Evolutionary conservation across 2,329 filamentous ascomycete genomes (phyloP), one percentile per base, ranked within the genome.

Genomic region (Stagonosporopsis chrysanthemi): DNA sequence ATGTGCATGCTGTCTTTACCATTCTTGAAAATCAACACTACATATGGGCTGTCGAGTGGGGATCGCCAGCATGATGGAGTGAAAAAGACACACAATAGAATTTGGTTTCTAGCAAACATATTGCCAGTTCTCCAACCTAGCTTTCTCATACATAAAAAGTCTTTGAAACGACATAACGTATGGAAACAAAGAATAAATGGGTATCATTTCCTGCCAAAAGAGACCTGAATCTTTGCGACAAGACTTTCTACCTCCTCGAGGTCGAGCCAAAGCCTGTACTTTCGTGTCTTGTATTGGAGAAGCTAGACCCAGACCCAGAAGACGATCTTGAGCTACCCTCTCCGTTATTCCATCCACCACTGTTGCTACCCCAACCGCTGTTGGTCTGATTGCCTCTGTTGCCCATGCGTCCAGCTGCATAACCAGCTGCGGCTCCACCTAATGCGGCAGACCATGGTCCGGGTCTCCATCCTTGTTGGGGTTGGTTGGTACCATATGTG

Each of bases 201-300:
- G 68, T 74, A 74, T 74, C 73, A 69, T 70, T 69, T 70, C 63
- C 42, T 63, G 57, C 62, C 64, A 61, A 68, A 39, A 15, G 52
- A 62, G 47, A 65, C 31, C 14, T 19, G 15, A 1, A 19, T 26
- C 19, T 22, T 8, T 23, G 26, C 22, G 14, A 9, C 17, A 29
- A 22, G 29, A 36, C 42, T 14, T 40, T 40, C 53, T 73, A 77
- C 59, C 75, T 62, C n/a, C 76, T 61, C 19, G 71, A 84, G 0
- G 89, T 91, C 8, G 86, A 88, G 8, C 89, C 89, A 69, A 90
- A 92, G 0, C 89, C 89, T 0, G 89, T 91, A 66, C 87, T 90
- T 65, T 89, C 84, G 66, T 89, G 82, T 50, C 84, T 83, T 14
- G 82, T 79, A 7, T 80, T 78, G 8, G 81, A 82, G 47, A 69